Evolutionary conservation across 805 yeast species (phyloP), one percentile per base, ranked within the genome.

Genomic region (Lipomyces spencermartinsiae): DNA sequence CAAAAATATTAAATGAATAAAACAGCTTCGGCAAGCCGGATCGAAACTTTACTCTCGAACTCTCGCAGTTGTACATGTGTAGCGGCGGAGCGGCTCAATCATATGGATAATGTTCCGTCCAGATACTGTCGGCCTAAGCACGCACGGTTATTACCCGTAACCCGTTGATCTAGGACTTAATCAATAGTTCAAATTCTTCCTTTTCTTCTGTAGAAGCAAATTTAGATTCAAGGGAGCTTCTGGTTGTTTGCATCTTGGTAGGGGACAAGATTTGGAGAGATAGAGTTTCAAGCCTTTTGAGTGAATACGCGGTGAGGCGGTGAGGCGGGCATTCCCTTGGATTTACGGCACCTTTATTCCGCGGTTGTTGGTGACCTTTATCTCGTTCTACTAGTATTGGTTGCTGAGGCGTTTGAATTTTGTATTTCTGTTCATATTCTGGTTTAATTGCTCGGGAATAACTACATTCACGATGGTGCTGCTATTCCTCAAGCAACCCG

Each of bases 401-500:
- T 37, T 43, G 22, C 22, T 14, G 49, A 22, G 9, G 49, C 22
- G 6, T 37, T 43, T 43, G 22, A 43, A 43, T 14, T n/a, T 43
- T 43, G 49, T n/a, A 43, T 16, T 8, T 43, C 19, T 16, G 14
- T n/a, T 43, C 22, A 35, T 43, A n/a, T 4, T n/a, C 49, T 9
- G 49, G 22, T 43, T 43, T 43, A n/a, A 16, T n/a, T n/a, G 8
- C 16, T n/a, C n/a, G 49, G 22, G 16, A 6, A 8, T 3, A n/a
- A 43, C 22, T 6, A 5, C n/a, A 12, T 16, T n/a, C 34, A 22
- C 49, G 6, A 68, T 68, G 71, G 71, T 68, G 19, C 65, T 65
- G n/a, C 59, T 68, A 10, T 58, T 68, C 31, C 63, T 68, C 25
- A 58, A 61, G 46, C 68, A 64, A 58, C 71, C 71, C 22, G 63